Evolutionary conservation across 345 rosid genomes (phyloP), one percentile per base, ranked within the genome.

Genomic region (Populus alba): DNA sequence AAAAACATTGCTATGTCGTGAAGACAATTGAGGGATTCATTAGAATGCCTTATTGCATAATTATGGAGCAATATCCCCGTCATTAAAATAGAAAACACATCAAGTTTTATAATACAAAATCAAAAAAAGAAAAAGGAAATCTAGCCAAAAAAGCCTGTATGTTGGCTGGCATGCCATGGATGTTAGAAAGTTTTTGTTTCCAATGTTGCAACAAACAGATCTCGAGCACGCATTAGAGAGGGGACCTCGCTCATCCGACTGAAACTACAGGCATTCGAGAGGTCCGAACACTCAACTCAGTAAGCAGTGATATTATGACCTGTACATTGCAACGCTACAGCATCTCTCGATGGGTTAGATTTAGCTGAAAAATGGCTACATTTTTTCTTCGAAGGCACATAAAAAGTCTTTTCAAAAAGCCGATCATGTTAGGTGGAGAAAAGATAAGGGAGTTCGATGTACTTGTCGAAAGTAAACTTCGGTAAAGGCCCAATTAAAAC

Each of bases 1-100:
- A 2, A 20, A 61, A 63, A 39, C 35, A 75, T 49, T 47, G 75
- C 75, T 80, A 29, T 74, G 1, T 22, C 66, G 63, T 18, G 39
- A 41, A 35, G 59, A 18, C 33, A 45, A 57, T 74, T 55, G 23
- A 38, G 51, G 22, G 27, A 33, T 7, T 75, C 35, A 73, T 70
- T 70, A 37, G 33, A 23, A 31, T 59, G 17, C 29, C 37, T 70
- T 79, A 69, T 86, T 84, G 71, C 91, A 85, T 81, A 78, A 66
- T 79, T 78, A 29, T 39, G 27, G 74, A 72, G 88, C 83, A 86
- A 87, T 76, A 69, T 81, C 39, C 7, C 81, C 90, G 89, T 89
- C 91, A 89, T 74, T 82, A 76, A 72, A 38, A n/a, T 23, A 16
- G n/a, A 9, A 51, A 49, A n/a, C 22, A 49, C 39, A 3, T 13